These are phyloP conservation scores for Quercus dentata DNA, from an alignment of 306 rosid species.

Conservation along the genomic window DNA sequence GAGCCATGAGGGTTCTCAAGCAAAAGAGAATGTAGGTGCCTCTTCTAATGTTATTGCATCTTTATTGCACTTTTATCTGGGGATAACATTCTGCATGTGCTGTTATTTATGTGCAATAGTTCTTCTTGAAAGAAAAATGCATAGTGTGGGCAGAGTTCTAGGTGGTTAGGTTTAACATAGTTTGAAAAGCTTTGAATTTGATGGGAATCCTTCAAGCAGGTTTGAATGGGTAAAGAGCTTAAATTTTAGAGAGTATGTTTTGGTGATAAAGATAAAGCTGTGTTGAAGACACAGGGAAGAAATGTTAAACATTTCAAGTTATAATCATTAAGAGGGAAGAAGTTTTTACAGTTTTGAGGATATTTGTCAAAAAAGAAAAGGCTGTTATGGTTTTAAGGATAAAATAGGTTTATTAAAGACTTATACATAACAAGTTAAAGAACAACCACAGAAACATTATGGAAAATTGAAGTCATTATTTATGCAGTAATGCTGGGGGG, in stretches of 20 bases:
- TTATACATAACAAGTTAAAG: neutral
- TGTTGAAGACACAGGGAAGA: neutral
- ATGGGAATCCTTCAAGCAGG: neutral
- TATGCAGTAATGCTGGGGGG: neutral
- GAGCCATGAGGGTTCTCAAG: constrained; percentile 96
- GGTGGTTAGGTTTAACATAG: neutral
- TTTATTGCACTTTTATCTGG: neutral
- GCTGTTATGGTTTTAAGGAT: neutral
- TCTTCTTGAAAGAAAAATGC: neutral
- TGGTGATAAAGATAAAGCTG: neutral
- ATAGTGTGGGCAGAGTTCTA: neutral
- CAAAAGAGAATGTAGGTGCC: constrained; percentile 79
- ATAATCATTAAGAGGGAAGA: neutral
- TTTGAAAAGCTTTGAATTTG: neutral
- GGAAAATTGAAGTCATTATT: neutral
- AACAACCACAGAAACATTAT: neutral
- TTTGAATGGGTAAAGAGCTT: neutral
- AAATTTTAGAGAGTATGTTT: neutral
- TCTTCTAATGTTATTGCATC: constrained; percentile 1
- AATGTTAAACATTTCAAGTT: neutral
- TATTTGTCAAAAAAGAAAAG: no score
- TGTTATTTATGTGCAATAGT: neutral
- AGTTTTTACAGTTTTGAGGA: neutral
- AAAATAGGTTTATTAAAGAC: neutral
- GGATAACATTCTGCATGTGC: neutral